Percentiles rank a stretch among this genome's conserved stretches.
phyloP scores from a whole-genome alignment of 306 rosid species.

The Pachyrhizus erosus region DNA sequence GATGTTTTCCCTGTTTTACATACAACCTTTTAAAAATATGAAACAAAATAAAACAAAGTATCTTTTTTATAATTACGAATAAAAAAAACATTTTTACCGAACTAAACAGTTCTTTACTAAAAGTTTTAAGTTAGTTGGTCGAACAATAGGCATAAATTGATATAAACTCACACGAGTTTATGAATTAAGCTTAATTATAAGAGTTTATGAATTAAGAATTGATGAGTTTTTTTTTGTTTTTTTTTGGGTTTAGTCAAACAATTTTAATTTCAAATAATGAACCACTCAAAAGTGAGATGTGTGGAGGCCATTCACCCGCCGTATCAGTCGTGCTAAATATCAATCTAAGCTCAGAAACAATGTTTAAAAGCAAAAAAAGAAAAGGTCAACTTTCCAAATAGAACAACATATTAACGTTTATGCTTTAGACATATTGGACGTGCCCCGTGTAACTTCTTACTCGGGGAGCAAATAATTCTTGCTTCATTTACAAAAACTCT shows the following conservation, averaged over 20 bases:
- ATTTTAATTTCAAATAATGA: background rate
- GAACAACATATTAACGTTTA: background rate
- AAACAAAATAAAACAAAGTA: no score
- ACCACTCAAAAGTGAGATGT: background rate
- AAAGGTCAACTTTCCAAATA: background rate
- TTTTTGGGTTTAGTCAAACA: background rate
- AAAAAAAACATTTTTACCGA: no score
- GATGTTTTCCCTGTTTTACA: background rate
- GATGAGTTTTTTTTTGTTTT: background rate
- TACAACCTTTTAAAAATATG: no score
- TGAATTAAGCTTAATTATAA: background rate
- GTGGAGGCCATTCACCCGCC: background rate
- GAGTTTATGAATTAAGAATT: background rate
- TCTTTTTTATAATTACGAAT: no score
- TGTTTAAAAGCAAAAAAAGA: background rate
- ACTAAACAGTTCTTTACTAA: no score
- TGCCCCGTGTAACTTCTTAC: background rate
- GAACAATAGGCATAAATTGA: no score
- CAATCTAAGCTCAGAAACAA: background rate
- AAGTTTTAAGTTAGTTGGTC: no score
- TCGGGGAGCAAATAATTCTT: background rate
- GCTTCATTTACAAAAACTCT: constrained; percentile 12
- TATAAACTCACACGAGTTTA: no score
- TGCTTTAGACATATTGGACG: background rate
- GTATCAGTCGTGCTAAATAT: background rate